Evolutionary conservation across 2,329 filamentous ascomycete genomes (phyloP).

Genomic region (Diaporthe ilicicola): DNA sequence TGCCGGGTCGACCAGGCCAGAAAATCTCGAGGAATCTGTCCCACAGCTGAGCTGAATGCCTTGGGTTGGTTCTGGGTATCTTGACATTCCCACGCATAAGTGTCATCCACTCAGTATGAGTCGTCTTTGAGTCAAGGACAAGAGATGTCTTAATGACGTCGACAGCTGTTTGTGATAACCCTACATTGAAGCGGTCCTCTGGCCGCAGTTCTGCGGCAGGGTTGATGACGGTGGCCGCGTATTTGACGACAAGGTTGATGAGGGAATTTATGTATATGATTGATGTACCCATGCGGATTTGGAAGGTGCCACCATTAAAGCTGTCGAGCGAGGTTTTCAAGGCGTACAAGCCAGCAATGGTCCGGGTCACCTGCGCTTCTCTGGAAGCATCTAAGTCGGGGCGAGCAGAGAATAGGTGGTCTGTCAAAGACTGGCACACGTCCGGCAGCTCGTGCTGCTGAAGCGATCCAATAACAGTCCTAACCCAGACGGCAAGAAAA

Average conservation of each 20-base stretch:
- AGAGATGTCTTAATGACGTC: conserved; percentile 73
- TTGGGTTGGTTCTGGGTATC: conserved; percentile 72
- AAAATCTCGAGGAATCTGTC: conserved; percentile 70
- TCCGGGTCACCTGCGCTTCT: conserved; percentile 68
- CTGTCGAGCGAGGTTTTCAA: conserved; percentile 65
- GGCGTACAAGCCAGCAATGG: conserved; percentile 69
- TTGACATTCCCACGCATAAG: conserved; percentile 64
- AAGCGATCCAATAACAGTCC: conserved; percentile 80
- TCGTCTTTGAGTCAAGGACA: conserved; percentile 74
- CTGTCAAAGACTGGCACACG: conserved; percentile 80
- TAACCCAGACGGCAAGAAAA: conserved; percentile 80
- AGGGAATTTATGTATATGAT: conserved; percentile 71
- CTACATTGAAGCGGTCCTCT: conserved; percentile 56
- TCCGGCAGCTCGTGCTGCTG: conserved; percentile 79
- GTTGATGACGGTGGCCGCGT: conserved; percentile 66
- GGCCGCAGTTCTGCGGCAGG: conserved; percentile 58
- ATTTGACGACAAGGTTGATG: conserved; percentile 70
- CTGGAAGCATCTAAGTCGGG: conserved; percentile 64
- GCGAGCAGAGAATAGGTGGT: conserved; percentile 75
- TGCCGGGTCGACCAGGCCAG: conserved; percentile 57
- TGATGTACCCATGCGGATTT: conserved; percentile 58
- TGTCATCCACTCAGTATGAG: conserved; percentile 73
- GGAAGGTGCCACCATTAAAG: conserved; percentile 58
- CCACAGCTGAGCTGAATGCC: conserved; percentile 81
- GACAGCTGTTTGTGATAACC: conserved; percentile 64